Base-by-base conservation (phyloP, 805 yeast species). In the Saturnispora mendoncae region DNA sequence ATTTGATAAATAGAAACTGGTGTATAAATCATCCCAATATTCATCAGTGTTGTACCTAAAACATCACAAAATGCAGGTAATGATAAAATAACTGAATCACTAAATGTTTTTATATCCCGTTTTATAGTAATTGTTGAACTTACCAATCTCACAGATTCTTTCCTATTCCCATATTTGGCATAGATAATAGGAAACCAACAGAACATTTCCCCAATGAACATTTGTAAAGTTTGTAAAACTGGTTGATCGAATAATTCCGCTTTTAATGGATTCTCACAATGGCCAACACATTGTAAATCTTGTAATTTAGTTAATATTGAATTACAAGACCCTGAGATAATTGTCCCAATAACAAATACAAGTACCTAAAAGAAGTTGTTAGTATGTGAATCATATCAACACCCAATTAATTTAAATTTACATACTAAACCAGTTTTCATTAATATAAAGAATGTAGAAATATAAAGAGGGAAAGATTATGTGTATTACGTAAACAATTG, bases 1-100 rank as follows among this genome's bases (percentile, higher is more conserved):
- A 84, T 84, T 57, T 84, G 94, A 58, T 82, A 84, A 38, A 83
- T 71, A 1, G 87, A 80, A 7, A 83, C 92, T 0, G 92, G 90
- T 1, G 79, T 77, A 58, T 76, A 78, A 19, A 81, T 57, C 46
- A 84, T 65, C 0, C 92, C 92, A n/a, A 82, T 56, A 51, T 83
- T 80, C 76, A 83, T 69, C 48, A 84, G 60, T 0, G 92, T 83
- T 1, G 94, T 84, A 3, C 80, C 90, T 28, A 70, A 51, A 37
- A 83, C 66, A 57, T 84, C 94, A 59, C 87, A 80, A 7, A 71
- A 54, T 1, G 92, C 74, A 1, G 92, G 92, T 33, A 80, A 56
- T 0, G 83, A 64, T 37, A 76, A 54, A 2, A 69, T 43, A 12
- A 62, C 31, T 3, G 68, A 51, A 43, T 56, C 62, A 21, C 33